Conservation (phyloP, 192 early-diverging fungal genomes). For the Linnemannia exigua region DNA sequence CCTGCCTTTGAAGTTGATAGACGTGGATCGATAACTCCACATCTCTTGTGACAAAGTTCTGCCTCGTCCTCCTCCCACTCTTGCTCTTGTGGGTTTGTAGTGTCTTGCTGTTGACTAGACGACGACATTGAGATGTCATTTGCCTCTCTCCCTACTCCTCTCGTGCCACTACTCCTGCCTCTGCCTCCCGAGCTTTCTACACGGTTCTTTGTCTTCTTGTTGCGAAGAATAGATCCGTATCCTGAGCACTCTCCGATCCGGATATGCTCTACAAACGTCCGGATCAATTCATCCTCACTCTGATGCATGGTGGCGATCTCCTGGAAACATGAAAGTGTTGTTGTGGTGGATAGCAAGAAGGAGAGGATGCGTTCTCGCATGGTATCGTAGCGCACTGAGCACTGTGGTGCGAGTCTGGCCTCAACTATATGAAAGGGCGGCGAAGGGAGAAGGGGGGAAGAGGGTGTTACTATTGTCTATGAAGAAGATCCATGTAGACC, state of each 20-base stretch:
- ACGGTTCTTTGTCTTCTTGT: background rate
- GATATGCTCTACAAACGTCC: constrained; percentile 25
- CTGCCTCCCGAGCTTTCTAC: background rate
- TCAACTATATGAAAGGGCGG: constrained; percentile 18
- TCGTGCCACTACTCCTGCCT: background rate
- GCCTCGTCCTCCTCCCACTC: background rate
- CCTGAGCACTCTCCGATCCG: constrained; percentile 35
- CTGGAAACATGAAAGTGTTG: constrained; percentile 17
- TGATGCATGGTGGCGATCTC: background rate
- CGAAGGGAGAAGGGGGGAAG: background rate
- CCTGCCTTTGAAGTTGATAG: constrained; percentile 62
- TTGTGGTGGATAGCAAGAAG: background rate
- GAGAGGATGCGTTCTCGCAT: constrained; percentile 17
- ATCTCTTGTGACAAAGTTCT: background rate
- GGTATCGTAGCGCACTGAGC: constrained; percentile 1
- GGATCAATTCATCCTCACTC: constrained; percentile 7
- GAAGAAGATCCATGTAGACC: too few species aligned
- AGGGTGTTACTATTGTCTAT: background rate
- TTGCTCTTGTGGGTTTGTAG: background rate
- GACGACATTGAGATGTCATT: background rate
- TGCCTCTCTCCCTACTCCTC: background rate
- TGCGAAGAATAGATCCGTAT: constrained; percentile 1
- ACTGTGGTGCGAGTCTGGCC: constrained; percentile 21
- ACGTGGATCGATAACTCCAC: constrained; percentile 55
- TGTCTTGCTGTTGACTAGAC: background rate